Evolutionary conservation across 805 yeast species (phyloP).

Genomic region (Soucietia sequanensis): DNA sequence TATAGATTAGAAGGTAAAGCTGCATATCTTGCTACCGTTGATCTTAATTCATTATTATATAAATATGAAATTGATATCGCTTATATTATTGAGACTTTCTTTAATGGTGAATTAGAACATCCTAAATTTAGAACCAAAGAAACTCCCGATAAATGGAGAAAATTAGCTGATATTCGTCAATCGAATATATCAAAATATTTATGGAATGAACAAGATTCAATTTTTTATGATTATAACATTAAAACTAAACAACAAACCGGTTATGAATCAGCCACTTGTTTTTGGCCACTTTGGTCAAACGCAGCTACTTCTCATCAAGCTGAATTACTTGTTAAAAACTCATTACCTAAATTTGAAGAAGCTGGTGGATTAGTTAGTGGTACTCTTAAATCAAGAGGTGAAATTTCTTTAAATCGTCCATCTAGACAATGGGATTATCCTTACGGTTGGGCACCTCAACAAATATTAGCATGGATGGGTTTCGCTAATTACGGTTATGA

Average conservation of each 20-base stretch:
- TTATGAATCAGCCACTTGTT: slow-evolving; percentile 84
- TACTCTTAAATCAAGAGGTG: slow-evolving; percentile 71
- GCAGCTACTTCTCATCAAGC: slow-evolving; percentile 70
- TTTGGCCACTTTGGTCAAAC: slow-evolving; percentile 92
- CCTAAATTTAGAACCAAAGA: slow-evolving; percentile 29
- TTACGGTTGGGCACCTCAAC: slow-evolving; percentile 98
- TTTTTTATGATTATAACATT: slow-evolving; percentile 83
- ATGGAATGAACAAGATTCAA: slow-evolving; percentile 80
- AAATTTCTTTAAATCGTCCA: slow-evolving; percentile 67
- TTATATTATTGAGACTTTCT: slow-evolving; percentile 52
- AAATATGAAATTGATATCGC: slow-evolving; percentile 90
- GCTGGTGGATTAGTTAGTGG: slow-evolving; percentile 90
- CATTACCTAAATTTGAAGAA: slow-evolving; percentile 72
- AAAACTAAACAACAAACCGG: slow-evolving; percentile 51
- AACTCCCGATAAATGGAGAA: slow-evolving; percentile 57
- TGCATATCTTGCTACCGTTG: slow-evolving; percentile 88
- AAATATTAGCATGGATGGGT: slow-evolving; percentile 91
- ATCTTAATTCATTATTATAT: slow-evolving; percentile 79
- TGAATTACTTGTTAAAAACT: slow-evolving; percentile 48
- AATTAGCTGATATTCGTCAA: slow-evolving; percentile 56
- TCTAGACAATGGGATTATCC: slow-evolving; percentile 98
- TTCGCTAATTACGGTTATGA: slow-evolving; percentile 66
- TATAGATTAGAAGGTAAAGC: slow-evolving; percentile 88
- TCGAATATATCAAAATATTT: slow-evolving; percentile 59
- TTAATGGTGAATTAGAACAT: slow-evolving; percentile 45